These are phyloP conservation scores for Zymoseptoria tritici DNA, from an alignment of 2,329 filamentous ascomycete genomes.

Conservation along the genomic window DNA sequence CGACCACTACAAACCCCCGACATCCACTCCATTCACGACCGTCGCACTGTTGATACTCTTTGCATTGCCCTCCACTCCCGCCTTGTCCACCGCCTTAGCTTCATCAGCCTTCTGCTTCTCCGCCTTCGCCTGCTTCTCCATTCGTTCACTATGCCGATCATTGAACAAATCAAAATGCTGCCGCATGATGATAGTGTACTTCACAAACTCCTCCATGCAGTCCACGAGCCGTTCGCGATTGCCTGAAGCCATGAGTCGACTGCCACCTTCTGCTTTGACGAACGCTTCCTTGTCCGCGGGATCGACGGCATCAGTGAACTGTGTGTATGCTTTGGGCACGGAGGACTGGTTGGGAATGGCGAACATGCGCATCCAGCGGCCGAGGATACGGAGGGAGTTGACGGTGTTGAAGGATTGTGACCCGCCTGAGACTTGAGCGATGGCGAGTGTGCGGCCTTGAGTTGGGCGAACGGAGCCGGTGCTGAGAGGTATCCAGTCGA, in stretches of 20 bases:
- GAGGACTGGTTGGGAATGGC: conserved; percentile 59
- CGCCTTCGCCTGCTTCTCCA: conserved; percentile 6
- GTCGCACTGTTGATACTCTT: conserved; percentile 2
- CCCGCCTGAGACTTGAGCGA: conserved; percentile 57
- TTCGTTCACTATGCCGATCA: conserved; percentile 56
- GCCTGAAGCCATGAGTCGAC: conserved; percentile 18
- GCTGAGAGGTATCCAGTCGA: conserved; percentile 61
- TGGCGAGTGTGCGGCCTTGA: conserved; percentile 56
- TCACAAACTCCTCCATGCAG: conserved; percentile 63
- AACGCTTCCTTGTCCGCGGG: conserved; percentile 9
- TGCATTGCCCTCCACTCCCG: conserved; percentile 6
- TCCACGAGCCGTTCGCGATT: conserved; percentile 25
- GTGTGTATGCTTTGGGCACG: conserved; percentile 56
- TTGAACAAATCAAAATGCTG: conserved; percentile 54
- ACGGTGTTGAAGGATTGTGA: conserved; percentile 62
- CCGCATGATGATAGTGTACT: conserved; percentile 59
- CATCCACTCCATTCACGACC: conserved; percentile 4
- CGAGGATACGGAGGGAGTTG: conserved; percentile 57
- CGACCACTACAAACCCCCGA: background rate
- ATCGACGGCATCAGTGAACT: conserved; percentile 47
- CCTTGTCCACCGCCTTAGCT: conserved; percentile 1
- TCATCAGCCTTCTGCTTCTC: conserved; percentile 1
- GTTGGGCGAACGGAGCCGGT: conserved; percentile 57
- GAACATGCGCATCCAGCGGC: conserved; percentile 47
- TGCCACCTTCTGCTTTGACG: conserved; percentile 20